Evolutionary conservation across 2,329 filamentous ascomycete species (phyloP).

Genomic region (Atkinsonella hypoxylon): DNA sequence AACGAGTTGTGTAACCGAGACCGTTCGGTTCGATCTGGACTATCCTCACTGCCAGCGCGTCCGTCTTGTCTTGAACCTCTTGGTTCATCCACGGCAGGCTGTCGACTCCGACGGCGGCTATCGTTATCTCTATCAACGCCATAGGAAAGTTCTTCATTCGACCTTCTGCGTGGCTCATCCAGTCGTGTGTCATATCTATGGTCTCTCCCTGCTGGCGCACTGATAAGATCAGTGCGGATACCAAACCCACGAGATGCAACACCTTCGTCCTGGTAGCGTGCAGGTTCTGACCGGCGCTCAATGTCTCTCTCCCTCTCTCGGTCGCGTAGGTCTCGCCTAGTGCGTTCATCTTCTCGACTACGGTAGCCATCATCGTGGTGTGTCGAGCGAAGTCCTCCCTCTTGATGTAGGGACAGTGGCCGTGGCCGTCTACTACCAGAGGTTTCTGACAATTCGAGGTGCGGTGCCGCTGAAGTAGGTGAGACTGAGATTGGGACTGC

Average conservation of each 20-base stretch:
- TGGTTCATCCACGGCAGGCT: conserved; percentile 14
- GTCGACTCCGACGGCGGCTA: conserved; percentile 16
- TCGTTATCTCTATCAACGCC: conserved; percentile 19
- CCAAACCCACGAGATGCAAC: conserved; percentile 38
- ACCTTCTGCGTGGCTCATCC: conserved; percentile 18
- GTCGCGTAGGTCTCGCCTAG: conserved; percentile 30
- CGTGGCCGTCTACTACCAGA: conserved; percentile 18
- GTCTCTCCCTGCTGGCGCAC: conserved; percentile 31
- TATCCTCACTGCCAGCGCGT: conserved; percentile 18
- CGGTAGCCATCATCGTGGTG: conserved; percentile 38
- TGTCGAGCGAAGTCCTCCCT: conserved; percentile 29
- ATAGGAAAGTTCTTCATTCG: conserved; percentile 19
- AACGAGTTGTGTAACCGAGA: conserved; percentile 36
- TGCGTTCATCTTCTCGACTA: conserved; percentile 34
- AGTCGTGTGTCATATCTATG: conserved; percentile 20
- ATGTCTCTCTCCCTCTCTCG: conserved; percentile 24
- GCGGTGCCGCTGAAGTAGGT: conserved; percentile 14
- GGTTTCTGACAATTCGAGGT: conserved; percentile 10
- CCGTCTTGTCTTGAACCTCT: conserved; percentile 20
- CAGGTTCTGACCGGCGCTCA: conserved; percentile 16
- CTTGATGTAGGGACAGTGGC: conserved; percentile 42
- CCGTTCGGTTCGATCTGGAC: conserved; percentile 24
- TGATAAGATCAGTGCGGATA: conserved; percentile 30
- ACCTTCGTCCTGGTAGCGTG: conserved; percentile 33
- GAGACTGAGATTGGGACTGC: conserved; percentile 28